phyloP scores from a whole-genome alignment of 305 asterid genomes.

The Rubia tinctorum region DNA sequence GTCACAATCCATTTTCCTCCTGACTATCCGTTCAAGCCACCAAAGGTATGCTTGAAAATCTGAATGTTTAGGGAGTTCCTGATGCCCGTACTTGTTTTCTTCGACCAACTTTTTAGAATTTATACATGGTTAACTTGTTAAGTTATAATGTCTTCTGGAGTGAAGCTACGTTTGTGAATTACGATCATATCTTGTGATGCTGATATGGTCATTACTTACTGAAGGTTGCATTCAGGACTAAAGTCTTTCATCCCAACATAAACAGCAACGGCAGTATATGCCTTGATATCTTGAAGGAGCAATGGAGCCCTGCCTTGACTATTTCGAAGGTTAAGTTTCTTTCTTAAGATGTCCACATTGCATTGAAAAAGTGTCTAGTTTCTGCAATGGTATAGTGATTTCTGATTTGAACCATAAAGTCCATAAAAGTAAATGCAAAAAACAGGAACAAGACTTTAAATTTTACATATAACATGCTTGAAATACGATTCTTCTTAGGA shows the following conservation, averaged over 20 bases:
- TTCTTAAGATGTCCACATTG: conserved; percentile 8
- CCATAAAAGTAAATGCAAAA: too few species aligned
- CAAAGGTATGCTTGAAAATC: conserved; percentile 42
- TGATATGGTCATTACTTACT: conserved; percentile 7
- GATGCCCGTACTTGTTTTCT: not conserved
- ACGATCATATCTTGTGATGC: conserved; percentile 2
- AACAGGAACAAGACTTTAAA: too few species aligned
- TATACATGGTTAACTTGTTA: too few species aligned
- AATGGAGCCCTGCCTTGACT: conserved; percentile 42
- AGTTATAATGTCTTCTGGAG: not conserved
- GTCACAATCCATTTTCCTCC: conserved; percentile 73
- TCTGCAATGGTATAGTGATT: not conserved
- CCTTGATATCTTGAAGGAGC: conserved; percentile 42
- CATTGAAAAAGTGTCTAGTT: not conserved
- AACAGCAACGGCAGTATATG: conserved; percentile 40
- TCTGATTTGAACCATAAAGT: not conserved
- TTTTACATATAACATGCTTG: too few species aligned
- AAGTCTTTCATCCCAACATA: conserved; percentile 44
- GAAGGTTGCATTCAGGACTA: conserved; percentile 64
- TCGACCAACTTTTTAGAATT: too few species aligned
- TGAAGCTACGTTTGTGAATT: not conserved
- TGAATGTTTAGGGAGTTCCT: not conserved
- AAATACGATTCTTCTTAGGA: not conserved
- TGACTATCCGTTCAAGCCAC: conserved; percentile 77
- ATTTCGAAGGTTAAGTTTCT: conserved; percentile 31